Evolutionary conservation across 305 asterid species (phyloP), one percentile per base, ranked within the genome.

Genomic region (Fraxinus sp.): DNA sequence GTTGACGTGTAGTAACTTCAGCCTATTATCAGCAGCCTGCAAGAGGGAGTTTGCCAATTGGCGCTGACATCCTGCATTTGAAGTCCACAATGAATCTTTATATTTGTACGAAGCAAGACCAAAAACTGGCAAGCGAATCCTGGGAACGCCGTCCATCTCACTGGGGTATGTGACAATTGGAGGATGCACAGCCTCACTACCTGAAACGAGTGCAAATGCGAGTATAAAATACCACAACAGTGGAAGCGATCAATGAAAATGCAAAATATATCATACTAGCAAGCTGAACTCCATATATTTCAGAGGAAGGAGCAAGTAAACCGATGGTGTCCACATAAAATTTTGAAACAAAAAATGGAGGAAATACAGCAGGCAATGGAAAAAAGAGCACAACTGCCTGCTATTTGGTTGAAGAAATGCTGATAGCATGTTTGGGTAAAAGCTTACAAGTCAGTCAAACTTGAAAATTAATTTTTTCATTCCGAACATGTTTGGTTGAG

Each of bases 31-130:
- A 18, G 99, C 99, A 80, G 85, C 89, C 86, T 93, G 97, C 79
- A 88, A 83, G 78, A 96, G 94, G 68, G 87, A 68, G 82, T 83
- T 88, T 79, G 91, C 87, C 87, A 90, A 73, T 71, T 88, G 93
- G 77, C 79, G 83, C 81, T 90, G 92, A 73, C 80, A 76, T 59
- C 91, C 96, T 0, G 84, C 86, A 28, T 80, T 85, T 11, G 96
- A 93, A 13, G 93, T 91, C 99, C 99, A 96, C 35, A 91, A 75
- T 26, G 98, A 87, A 43, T 86, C 87, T 87, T 90, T 96, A 82
- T 91, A 92, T 87, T 91, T 96, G 85, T 95, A 95, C 0, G 95
- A 91, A 77, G 98, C 98, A 2, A 96, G 94, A 74, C 98, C 99
- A 83, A 93, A 96, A 76, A 89, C 93, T 7, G 98, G 96, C 35